A percentile compares a stretch with the other conserved stretches of the same genome.
Evolutionary conservation across 2,329 filamentous ascomycete genomes (phyloP).

Genomic region (Aspergillus fructus): DNA sequence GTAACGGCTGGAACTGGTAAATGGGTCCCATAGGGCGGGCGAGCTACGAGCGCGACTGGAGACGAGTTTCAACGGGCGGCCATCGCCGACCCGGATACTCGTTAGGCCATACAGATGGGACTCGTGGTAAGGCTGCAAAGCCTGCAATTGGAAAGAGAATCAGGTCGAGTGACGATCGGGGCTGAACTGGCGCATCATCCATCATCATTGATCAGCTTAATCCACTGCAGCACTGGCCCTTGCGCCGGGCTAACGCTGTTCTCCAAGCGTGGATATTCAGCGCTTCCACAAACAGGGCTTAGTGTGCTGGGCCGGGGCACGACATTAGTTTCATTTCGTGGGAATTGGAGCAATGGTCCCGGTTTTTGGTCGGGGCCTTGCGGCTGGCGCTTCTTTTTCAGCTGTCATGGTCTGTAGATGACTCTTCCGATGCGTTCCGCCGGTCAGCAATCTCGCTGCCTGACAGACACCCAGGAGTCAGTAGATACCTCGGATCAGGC

Average conservation of each 20-base stretch:
- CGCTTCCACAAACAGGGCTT: background rate
- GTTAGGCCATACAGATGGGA: background rate
- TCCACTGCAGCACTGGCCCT: background rate
- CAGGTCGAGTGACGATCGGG: background rate
- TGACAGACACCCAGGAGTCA: background rate
- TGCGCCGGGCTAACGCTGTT: background rate
- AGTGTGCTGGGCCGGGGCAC: background rate
- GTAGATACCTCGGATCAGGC: too few species aligned
- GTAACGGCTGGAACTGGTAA: background rate
- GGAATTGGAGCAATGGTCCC: too few species aligned
- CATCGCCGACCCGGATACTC: background rate
- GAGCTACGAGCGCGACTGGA: background rate
- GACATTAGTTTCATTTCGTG: background rate
- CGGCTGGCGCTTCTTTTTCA: slow-evolving; percentile 1
- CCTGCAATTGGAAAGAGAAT: background rate
- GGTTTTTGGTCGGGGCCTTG: background rate
- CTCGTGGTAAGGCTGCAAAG: too few species aligned
- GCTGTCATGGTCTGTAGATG: background rate
- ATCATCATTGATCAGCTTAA: background rate
- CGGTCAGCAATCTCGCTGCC: background rate
- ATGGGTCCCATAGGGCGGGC: background rate
- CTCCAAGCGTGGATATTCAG: background rate
- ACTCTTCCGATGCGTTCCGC: background rate
- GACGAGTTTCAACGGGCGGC: background rate
- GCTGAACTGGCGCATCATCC: background rate